A percentile compares a stretch with the other conserved stretches of the same genome.
These are phyloP conservation scores for Steccherinum ochraceum DNA, from an alignment of 768 basidiomycete genomes.

Conservation along the genomic window DNA sequence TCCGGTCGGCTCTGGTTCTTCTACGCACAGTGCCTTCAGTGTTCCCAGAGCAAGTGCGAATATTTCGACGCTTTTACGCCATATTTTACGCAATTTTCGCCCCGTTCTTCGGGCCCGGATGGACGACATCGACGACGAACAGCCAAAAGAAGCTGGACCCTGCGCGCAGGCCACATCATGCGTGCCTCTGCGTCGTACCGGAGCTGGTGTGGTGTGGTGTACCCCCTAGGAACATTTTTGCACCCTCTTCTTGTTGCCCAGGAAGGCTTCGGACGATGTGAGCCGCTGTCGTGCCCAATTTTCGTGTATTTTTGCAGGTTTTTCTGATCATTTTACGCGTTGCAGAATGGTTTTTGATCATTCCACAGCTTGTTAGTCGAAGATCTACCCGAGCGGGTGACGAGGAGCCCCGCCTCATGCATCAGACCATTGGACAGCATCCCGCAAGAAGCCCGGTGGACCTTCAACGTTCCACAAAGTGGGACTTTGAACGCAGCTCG, in stretches of 20 bases:
- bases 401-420: background rate
- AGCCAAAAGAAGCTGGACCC: background rate
- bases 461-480: no score
- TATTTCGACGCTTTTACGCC: background rate
- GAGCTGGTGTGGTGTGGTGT: background rate
- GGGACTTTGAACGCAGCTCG: no score
- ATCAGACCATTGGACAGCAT: background rate
- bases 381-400: background rate
- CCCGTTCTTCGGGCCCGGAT: no score
- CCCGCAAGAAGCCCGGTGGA: background rate
- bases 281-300: no score
- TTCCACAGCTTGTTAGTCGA: background rate
- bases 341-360: background rate
- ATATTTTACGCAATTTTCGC: background rate
- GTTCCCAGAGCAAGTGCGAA: background rate
- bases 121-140: background rate
- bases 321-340: background rate
- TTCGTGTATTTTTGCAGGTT: no score
- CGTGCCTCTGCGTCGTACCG: background rate
- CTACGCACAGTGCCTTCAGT: background rate
- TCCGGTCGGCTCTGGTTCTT: background rate
- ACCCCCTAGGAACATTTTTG: background rate
- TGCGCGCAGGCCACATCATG: background rate
- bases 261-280: background rate
- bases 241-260: background rate